Conservation (phyloP, 192 early-diverging fungal species). For the Pilaira anomala region DNA sequence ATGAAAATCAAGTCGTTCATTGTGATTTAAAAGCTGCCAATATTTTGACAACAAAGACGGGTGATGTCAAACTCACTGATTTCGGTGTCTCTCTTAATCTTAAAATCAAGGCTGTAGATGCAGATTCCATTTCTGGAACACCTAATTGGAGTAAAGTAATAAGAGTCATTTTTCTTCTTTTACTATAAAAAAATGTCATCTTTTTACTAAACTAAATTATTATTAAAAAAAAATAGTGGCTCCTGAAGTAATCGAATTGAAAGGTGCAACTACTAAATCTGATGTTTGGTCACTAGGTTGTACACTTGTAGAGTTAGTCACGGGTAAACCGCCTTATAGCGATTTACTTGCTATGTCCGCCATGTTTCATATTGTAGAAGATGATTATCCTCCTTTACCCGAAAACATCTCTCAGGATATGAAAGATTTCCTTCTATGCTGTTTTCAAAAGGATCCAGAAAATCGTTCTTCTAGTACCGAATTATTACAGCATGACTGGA, state of each 20-base stretch:
- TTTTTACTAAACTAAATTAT: neutral
- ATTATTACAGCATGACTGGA: slow-evolving; percentile 78
- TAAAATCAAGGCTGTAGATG: slow-evolving; percentile 64
- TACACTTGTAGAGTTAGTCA: slow-evolving; percentile 89
- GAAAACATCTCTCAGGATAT: slow-evolving; percentile 71
- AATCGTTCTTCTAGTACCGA: slow-evolving; percentile 67
- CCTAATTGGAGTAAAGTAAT: slow-evolving; percentile 69
- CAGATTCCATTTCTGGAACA: slow-evolving; percentile 71
- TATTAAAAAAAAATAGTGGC: slow-evolving; percentile 53
- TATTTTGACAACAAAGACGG: slow-evolving; percentile 94
- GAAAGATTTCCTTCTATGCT: slow-evolving; percentile 75
- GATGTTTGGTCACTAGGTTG: slow-evolving; percentile 98
- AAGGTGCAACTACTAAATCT: slow-evolving; percentile 81
- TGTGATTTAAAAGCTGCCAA: slow-evolving; percentile 96
- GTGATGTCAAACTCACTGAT: slow-evolving; percentile 92
- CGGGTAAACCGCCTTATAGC: slow-evolving; percentile 90
- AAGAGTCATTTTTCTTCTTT: too few relatives aligned
- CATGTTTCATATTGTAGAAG: slow-evolving; percentile 92
- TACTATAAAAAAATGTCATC: too few relatives aligned
- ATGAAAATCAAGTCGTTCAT: slow-evolving; percentile 85
- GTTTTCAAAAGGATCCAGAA: slow-evolving; percentile 80
- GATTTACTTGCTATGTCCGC: slow-evolving; percentile 84
- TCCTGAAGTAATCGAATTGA: slow-evolving; percentile 87
- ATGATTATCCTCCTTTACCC: slow-evolving; percentile 84
- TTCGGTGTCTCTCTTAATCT: slow-evolving; percentile 94